These are phyloP conservation scores for Choanephora cucurbitarum DNA, from an alignment of 371 early-diverging fungal species.

Conservation along the genomic window DNA sequence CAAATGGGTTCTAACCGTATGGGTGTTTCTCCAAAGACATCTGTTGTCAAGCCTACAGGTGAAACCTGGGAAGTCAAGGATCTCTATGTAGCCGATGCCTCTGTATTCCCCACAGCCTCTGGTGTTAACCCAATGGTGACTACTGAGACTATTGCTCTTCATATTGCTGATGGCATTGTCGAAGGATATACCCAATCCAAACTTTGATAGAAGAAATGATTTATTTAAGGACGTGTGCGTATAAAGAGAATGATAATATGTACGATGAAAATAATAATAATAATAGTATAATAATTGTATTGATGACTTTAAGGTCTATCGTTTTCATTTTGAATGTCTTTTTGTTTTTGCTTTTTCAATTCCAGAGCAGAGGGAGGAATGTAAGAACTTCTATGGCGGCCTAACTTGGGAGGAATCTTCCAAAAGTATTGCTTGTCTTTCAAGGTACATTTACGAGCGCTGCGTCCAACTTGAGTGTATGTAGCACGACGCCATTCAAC, in stretches of 20 bases:
- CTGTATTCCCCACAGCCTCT: conserved; percentile 63
- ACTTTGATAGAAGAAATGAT: conserved; percentile 10
- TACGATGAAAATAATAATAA: background rate
- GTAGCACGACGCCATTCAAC: conserved; percentile 56
- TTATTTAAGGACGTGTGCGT: background rate
- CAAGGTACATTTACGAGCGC: conserved; percentile 66
- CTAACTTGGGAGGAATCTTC: conserved; percentile 66
- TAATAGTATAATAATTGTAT: background rate
- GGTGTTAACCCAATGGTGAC: conserved; percentile 76
- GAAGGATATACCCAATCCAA: conserved; percentile 12
- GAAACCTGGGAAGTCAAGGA: conserved; percentile 66
- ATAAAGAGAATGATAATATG: background rate
- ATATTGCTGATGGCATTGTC: conserved; percentile 29
- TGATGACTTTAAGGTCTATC: conserved; percentile 2
- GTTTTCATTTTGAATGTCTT: background rate
- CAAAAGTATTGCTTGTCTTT: conserved; percentile 71
- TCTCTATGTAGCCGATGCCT: conserved; percentile 70
- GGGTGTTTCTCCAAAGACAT: conserved; percentile 46
- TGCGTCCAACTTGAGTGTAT: conserved; percentile 59
- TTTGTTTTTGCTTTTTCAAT: conserved; percentile 10
- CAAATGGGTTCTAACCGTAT: conserved; percentile 72
- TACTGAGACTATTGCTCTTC: conserved; percentile 35
- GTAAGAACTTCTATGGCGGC: conserved; percentile 52
- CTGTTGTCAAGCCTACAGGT: conserved; percentile 62
- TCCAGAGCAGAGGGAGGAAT: conserved; percentile 47